Conservation (phyloP, 2,329 filamentous ascomycete genomes). For the Xylaria sp. region DNA sequence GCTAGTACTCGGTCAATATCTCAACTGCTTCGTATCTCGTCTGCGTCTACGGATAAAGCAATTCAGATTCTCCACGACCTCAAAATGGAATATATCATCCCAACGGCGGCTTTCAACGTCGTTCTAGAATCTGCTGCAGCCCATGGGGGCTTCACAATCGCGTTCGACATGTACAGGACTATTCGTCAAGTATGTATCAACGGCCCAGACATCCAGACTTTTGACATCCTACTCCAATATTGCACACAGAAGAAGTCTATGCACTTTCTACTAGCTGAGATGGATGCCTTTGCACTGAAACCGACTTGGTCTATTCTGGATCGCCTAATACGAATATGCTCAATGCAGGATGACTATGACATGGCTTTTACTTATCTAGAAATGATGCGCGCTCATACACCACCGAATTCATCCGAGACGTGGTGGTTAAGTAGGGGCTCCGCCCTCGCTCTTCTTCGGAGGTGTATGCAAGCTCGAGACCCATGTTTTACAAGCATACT, state of each 20-base stretch:
- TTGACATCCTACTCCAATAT: slow-evolving; percentile 43
- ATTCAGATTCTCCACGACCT: slow-evolving; percentile 64
- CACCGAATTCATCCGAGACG: slow-evolving; percentile 21
- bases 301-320: slow-evolving; percentile 41
- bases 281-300: slow-evolving; percentile 44
- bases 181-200: slow-evolving; percentile 44
- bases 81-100: slow-evolving; percentile 45
- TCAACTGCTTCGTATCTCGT: slow-evolving; percentile 55
- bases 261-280: slow-evolving; percentile 46
- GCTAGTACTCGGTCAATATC: slow-evolving; percentile 70
- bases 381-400: slow-evolving; percentile 31
- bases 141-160: slow-evolving; percentile 35
- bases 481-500: slow-evolving; percentile 42
- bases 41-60: slow-evolving; percentile 54
- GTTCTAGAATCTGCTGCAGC: slow-evolving; percentile 45
- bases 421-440: slow-evolving; percentile 44
- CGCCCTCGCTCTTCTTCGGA: slow-evolving; percentile 42
- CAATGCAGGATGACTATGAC: slow-evolving; percentile 43
- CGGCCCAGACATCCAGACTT: slow-evolving; percentile 46
- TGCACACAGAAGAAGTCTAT: slow-evolving; percentile 39
- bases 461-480: slow-evolving; percentile 44
- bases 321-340: slow-evolving; percentile 42
- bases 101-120: slow-evolving; percentile 49
- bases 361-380: slow-evolving; percentile 43
- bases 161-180: slow-evolving; percentile 47